phyloP scores from a whole-genome alignment of 768 basidiomycete species.

The Suillus fuscotomentosus region DNA sequence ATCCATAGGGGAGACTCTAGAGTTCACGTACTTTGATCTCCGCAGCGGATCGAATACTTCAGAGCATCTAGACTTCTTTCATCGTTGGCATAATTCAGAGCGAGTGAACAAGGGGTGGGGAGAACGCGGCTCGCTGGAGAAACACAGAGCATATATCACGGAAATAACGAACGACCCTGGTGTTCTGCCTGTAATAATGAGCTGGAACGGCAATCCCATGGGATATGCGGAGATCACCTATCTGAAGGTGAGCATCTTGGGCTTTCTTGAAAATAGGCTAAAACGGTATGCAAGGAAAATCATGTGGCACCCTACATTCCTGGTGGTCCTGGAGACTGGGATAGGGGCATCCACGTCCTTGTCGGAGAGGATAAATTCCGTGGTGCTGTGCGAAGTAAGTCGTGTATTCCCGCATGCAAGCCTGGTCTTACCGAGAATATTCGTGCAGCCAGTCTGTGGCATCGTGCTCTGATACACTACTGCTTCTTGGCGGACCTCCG shows the following conservation, averaged over 20 bases:
- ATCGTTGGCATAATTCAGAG: constrained; percentile 48
- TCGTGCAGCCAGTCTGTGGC: constrained; percentile 16
- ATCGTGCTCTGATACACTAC: constrained; percentile 37
- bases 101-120: constrained; percentile 46
- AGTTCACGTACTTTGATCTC: constrained; percentile 29
- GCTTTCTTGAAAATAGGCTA: not conserved
- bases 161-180: constrained; percentile 36
- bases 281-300: constrained; percentile 14
- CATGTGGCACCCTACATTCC: constrained; percentile 26
- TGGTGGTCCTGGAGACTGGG: constrained; percentile 28
- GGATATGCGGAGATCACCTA: constrained; percentile 48
- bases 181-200: constrained; percentile 40
- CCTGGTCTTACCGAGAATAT: not conserved
- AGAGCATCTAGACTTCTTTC: constrained; percentile 43
- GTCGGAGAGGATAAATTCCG: constrained; percentile 47
- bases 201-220: constrained; percentile 43
- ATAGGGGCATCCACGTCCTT: constrained; percentile 43
- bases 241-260: constrained; percentile 39
- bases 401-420: not conserved
- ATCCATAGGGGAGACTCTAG: constrained; percentile 32
- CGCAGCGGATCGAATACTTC: constrained; percentile 12
- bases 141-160: constrained; percentile 41
- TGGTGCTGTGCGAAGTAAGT: constrained; percentile 41
- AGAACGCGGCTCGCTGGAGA: constrained; percentile 42
- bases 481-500: constrained; percentile 44